phyloP scores from a whole-genome alignment of 495 filamentous ascomycete species.

The Lasiosphaeriaceae sp. region DNA sequence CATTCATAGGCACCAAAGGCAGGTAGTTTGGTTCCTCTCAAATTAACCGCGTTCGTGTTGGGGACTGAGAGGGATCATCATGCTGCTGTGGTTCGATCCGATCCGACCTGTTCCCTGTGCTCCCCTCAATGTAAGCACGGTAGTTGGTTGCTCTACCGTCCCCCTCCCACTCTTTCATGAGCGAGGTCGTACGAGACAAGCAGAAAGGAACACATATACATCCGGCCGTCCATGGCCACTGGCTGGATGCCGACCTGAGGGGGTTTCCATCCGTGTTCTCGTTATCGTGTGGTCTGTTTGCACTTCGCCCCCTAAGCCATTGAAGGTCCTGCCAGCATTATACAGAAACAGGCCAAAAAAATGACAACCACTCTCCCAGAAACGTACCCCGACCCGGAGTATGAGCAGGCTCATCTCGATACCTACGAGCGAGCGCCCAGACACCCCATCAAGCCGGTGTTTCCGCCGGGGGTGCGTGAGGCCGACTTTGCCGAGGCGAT shows the following conservation, averaged over 20 bases:
- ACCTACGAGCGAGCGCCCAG: conserved; percentile 23
- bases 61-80: too few relatives aligned
- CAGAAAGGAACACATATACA: not conserved
- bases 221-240: not conserved
- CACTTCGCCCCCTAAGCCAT: too few relatives aligned
- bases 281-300: too few relatives aligned
- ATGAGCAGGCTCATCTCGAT: conserved; percentile 20
- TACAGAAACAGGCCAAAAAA: not conserved
- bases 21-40: too few relatives aligned
- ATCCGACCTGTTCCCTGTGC: too few relatives aligned
- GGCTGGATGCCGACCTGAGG: too few relatives aligned
- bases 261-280: too few relatives aligned
- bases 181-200: too few relatives aligned
- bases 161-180: too few relatives aligned
- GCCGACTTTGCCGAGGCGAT: conserved; percentile 29
- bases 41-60: too few relatives aligned
- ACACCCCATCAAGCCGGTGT: conserved; percentile 23
- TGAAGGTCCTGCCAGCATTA: not conserved
- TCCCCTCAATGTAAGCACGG: not conserved
- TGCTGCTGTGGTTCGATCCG: too few relatives aligned
- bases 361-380: conserved; percentile 19
- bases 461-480: conserved; percentile 39
- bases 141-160: not conserved
- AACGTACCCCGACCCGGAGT: conserved; percentile 24
- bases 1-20: not conserved